phyloP scores from a whole-genome alignment of 1,284 basidiomycete species.

The Boletellus deceptivus region DNA sequence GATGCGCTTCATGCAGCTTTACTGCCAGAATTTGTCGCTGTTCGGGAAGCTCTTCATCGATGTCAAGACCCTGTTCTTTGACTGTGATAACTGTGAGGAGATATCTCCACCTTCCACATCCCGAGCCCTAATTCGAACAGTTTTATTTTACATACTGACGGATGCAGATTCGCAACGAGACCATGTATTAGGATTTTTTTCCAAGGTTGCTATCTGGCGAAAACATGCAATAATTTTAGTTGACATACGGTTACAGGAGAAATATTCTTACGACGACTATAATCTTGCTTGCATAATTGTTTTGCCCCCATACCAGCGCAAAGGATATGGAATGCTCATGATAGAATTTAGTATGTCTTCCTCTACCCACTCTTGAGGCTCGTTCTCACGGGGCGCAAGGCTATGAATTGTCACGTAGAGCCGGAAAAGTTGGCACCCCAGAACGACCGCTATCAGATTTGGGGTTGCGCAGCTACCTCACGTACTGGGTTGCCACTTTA shows the following conservation, averaged over 20 bases:
- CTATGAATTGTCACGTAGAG: slow-evolving; percentile 84
- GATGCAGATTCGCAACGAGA: slow-evolving; percentile 72
- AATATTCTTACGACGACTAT: slow-evolving; percentile 93
- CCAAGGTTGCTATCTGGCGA: slow-evolving; percentile 58
- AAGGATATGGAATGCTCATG: slow-evolving; percentile 91
- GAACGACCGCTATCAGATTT: slow-evolving; percentile 94
- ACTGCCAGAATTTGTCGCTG: slow-evolving; percentile 92
- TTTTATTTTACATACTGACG: slow-evolving; percentile 92
- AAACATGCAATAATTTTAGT: not conserved
- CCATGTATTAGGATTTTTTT: slow-evolving; percentile 92
- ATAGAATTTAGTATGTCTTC: slow-evolving; percentile 89
- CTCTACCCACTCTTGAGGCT: not conserved
- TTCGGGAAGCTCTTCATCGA: slow-evolving; percentile 99
- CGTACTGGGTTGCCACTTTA: slow-evolving; percentile 88
- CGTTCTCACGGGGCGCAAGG: slow-evolving; percentile 38
- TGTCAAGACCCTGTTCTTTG: slow-evolving; percentile 96
- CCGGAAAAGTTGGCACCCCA: slow-evolving; percentile 84
- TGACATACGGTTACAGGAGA: slow-evolving; percentile 61
- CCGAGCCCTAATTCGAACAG: slow-evolving; percentile 37
- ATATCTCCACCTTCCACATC: not conserved
- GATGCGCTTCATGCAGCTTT: slow-evolving; percentile 59
- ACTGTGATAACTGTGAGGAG: slow-evolving; percentile 76
- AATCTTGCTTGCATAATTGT: slow-evolving; percentile 97
- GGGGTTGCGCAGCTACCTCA: slow-evolving; percentile 87
- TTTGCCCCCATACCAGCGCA: slow-evolving; percentile 89